Evolutionary conservation across 2,329 filamentous ascomycete genomes (phyloP).

Genomic region (Microdochium paspali): DNA sequence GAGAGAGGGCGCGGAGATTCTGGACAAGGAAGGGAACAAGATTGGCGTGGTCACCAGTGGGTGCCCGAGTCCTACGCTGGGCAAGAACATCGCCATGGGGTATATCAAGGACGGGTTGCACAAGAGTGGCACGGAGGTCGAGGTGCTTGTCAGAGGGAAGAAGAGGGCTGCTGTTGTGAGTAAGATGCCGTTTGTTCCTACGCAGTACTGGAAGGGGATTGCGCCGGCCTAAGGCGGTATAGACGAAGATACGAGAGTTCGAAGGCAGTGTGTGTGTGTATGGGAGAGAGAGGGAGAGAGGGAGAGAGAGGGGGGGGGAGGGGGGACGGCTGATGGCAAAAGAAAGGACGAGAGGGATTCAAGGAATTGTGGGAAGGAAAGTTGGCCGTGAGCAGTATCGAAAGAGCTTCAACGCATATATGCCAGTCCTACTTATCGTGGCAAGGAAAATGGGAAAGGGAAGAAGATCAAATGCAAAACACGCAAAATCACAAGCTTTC

Average conservation of each 20-base stretch:
- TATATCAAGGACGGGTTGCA: conserved; percentile 76
- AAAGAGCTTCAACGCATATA: neutral
- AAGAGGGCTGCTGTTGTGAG: conserved; percentile 64
- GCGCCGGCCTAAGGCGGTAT: conserved; percentile 6
- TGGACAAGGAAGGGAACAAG: conserved; percentile 50
- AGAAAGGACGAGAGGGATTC: neutral
- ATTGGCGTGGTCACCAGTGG: conserved; percentile 83
- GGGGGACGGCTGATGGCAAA: neutral
- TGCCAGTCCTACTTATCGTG: neutral
- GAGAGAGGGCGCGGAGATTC: conserved; percentile 76
- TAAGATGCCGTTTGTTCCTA: conserved; percentile 83
- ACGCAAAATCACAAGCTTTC: too few species aligned
- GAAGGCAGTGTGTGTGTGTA: too few species aligned
- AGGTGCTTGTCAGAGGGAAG: conserved; percentile 69
- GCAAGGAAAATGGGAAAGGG: neutral
- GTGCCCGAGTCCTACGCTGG: conserved; percentile 76
- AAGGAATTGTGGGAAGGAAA: too few species aligned
- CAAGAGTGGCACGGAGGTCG: conserved; percentile 74
- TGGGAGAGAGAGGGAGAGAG: neutral
- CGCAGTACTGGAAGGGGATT: conserved; percentile 59
- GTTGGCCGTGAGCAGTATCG: neutral
- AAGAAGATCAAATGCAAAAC: too few species aligned
- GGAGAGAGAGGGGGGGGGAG: neutral
- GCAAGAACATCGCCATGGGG: conserved; percentile 93
- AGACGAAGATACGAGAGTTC: too few species aligned